Evolutionary conservation across 1,139 yeast genomes (phyloP), one percentile per base, ranked within the genome.

Genomic region (Maudiozyma humilis): DNA sequence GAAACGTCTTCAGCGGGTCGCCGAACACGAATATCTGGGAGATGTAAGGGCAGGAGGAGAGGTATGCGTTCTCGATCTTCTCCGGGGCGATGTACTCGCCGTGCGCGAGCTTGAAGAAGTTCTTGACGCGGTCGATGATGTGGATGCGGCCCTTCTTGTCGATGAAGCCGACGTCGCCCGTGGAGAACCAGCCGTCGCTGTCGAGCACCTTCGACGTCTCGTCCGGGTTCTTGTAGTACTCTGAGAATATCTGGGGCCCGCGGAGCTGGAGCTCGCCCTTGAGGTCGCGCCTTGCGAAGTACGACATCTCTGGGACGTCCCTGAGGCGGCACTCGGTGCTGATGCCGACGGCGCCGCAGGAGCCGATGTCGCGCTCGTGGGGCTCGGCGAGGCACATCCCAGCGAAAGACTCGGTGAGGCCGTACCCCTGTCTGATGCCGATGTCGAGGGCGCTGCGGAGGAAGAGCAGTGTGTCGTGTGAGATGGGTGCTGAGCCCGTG

Each of bases 31-130:
- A 82, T 15, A 77, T 58, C 59, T 82, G 88, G 8, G 75, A 64
- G 20, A 76, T 56, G 18, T 74, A 59, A 5, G 82, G 72, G 51
- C 76, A 72, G 14, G 68, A 63, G 3, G 83, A 71, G 38, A 79
- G 65, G 56, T 82, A 82, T 19, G 68, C 66, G 56, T 78, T 80
- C 58, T 83, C 93, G 50, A 83, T 78, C 61, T 76, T 79, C 59
- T 83, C 93, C 2, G 91, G 89, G 2, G 88, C 81, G 44, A 83
- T 76, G 61, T 83, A 83, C 62, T 83, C 93, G 47, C 93, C 93
- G 63, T 83, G 93, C 1, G 89, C 75, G 54, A 83, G 70, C 63
- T 83, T 83, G 72, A 82, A 83, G 66, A 83, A 82, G 63, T 83
- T 83, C 68, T 83, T 83, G 39, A 82, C 88, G 49, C 93, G 72